Percentiles rank a stretch among this genome's conserved stretches.
phyloP scores from a whole-genome alignment of 495 filamentous ascomycete genomes.

The Penicillium maclennaniae region DNA sequence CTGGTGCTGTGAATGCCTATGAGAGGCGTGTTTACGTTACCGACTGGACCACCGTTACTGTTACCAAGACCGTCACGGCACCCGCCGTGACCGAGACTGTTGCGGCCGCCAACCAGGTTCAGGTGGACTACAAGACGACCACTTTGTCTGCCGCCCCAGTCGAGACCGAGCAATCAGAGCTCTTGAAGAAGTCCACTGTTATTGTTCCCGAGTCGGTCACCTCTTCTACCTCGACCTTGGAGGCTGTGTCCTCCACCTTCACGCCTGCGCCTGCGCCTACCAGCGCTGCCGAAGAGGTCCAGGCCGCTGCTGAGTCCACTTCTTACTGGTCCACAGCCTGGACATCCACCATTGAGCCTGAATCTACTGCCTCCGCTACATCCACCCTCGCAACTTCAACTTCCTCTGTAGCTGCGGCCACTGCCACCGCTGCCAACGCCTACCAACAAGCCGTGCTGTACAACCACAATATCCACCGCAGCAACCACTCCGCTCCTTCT shows the following conservation, averaged over 20 bases:
- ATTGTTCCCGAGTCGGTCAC: conserved; percentile 17
- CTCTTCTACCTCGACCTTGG: background rate
- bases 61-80: conserved; percentile 60
- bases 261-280: conserved; percentile 7
- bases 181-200: conserved; percentile 21
- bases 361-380: conserved; percentile 15
- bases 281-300: background rate
- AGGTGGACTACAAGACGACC: conserved; percentile 2
- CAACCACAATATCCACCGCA: conserved; percentile 84
- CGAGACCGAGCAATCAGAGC: background rate
- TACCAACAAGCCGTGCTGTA: conserved; percentile 52
- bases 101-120: conserved; percentile 10
- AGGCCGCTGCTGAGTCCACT: conserved; percentile 16
- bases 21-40: conserved; percentile 54
- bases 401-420: conserved; percentile 15
- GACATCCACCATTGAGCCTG: conserved; percentile 20
- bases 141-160: background rate
- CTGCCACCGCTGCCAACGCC: conserved; percentile 19
- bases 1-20: conserved; percentile 55
- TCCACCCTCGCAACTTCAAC: conserved; percentile 31
- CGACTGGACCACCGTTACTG: conserved; percentile 53
- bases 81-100: conserved; percentile 24
- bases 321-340: conserved; percentile 15
- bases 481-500: conserved; percentile 68
- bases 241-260: too few species aligned